Evolutionary conservation across 441 rosid species (phyloP).

Genomic region (Flueggea neowawraea): DNA sequence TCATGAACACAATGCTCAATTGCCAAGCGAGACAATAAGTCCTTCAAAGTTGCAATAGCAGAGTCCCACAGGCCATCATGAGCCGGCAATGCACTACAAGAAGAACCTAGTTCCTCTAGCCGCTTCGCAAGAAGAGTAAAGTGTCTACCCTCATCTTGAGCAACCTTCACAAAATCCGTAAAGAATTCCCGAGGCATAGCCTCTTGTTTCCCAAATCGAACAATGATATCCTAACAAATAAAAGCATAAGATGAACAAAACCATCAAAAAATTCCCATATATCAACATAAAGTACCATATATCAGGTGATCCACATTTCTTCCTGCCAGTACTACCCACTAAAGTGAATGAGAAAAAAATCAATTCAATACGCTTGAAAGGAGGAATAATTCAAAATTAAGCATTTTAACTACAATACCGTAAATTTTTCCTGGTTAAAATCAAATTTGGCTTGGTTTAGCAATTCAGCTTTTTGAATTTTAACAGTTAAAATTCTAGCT

Average conservation of each 20-base stretch:
- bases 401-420: too few species aligned
- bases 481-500: too few species aligned
- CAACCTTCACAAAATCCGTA: constrained; percentile 82
- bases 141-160: constrained; percentile 92
- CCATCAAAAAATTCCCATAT: too few species aligned
- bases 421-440: too few species aligned
- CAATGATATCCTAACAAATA: constrained; percentile 71
- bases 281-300: too few species aligned
- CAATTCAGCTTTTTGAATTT: too few species aligned
- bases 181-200: constrained; percentile 92
- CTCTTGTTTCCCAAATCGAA: constrained; percentile 87
- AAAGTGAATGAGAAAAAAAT: too few species aligned
- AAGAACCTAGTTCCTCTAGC: constrained; percentile 66
- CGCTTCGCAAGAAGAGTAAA: constrained; percentile 73
- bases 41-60: constrained; percentile 70
- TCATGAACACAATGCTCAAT: constrained; percentile 85
- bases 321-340: too few species aligned
- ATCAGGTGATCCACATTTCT: too few species aligned
- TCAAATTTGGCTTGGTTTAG: too few species aligned
- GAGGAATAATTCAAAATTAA: too few species aligned
- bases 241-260: background rate
- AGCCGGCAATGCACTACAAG: constrained; percentile 82
- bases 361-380: too few species aligned
- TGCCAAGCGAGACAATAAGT: constrained; percentile 77
- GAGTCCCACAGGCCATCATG: constrained; percentile 95